A percentile compares a stretch with the other conserved stretches of the same genome.
Evolutionary conservation across 1,284 basidiomycete species (phyloP).

Genomic region (Irpex sp.): DNA sequence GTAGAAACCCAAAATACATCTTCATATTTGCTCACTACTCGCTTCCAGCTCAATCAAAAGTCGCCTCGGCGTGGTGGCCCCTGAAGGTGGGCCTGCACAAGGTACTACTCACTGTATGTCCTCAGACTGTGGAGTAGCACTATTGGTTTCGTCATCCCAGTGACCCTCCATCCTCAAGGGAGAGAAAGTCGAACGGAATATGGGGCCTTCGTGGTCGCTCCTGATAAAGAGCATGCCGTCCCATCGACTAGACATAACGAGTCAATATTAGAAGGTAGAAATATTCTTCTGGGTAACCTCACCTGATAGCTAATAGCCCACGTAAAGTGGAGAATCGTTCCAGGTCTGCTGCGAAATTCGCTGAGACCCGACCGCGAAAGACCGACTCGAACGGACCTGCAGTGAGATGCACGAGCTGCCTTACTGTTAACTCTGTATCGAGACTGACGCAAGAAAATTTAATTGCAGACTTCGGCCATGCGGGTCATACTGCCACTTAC

Average conservation of each 20-base stretch:
- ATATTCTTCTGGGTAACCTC: background rate
- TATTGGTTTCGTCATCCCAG: background rate
- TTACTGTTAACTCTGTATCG: slow-evolving; percentile 6
- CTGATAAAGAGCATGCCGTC: slow-evolving; percentile 2
- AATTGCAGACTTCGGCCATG: background rate
- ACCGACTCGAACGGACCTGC: slow-evolving; percentile 5
- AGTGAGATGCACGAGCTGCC: slow-evolving; percentile 3
- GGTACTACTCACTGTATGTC: background rate
- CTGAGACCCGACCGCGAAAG: background rate
- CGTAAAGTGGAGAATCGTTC: slow-evolving; percentile 11
- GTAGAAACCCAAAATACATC: too few species aligned
- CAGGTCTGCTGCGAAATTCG: slow-evolving; percentile 8
- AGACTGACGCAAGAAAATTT: background rate
- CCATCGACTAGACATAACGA: slow-evolving; percentile 2
- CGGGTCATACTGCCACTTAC: background rate
- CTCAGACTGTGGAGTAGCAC: background rate
- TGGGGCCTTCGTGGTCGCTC: slow-evolving; percentile 5
- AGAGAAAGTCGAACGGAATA: slow-evolving; percentile 4
- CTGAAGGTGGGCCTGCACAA: too few species aligned
- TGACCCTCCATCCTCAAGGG: background rate
- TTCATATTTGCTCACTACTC: too few species aligned
- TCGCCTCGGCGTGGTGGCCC: too few species aligned
- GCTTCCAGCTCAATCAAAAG: too few species aligned
- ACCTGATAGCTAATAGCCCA: slow-evolving; percentile 8
- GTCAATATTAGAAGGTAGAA: background rate